Base-by-base conservation (phyloP, 2,329 filamentous ascomycete genomes). In the Nigrograna mackinnonii region DNA sequence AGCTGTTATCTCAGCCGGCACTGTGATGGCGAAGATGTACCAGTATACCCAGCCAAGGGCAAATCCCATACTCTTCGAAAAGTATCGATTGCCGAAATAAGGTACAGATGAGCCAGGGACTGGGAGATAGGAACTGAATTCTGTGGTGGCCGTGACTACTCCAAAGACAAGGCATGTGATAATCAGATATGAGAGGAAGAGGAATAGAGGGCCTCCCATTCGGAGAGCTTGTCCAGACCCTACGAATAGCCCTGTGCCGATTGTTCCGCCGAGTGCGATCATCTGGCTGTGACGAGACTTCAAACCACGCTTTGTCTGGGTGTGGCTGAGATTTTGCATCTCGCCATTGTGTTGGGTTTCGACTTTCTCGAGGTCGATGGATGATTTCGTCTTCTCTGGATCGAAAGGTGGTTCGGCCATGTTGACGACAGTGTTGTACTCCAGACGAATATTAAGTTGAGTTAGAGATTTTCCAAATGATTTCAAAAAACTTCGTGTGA, bases 191-290 rank as follows among this genome's bases (percentile, higher is more conserved):
- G 9, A 28, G 24, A 28, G 9, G 24, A 28, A n/a, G n/a, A 28
- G 9, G 24, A 28, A 28, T 9, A 37, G 46, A 53, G 69, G 58
- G 52, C 69, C 74, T 60, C 78, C 78, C 41, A 69, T 73, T 44
- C 57, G 58, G 12, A 80, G 62, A 17, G 78, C 78, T 57, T 9
- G 9, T 9, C 24, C 24, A 9, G 24, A 9, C 9, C 24, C n/a
- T 9, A 41, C 38, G 22, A 41, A 41, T 3, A 41, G 38, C 30
- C 38, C 78, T 52, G 78, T 78, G 55, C 78, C 78, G 45, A 81
- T 80, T 13, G 78, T 78, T 42, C 78, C 78, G 48, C 77, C 77
- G 47, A 28, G n/a, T 9, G 24, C 24, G 24, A 28, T 28, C 24
- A 28, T 28, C 24, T 28, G 24, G 24, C 24, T n/a, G n/a, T 28